Conservation (phyloP, 2,329 filamentous ascomycete genomes). For the Fusarium burgessii region DNA sequence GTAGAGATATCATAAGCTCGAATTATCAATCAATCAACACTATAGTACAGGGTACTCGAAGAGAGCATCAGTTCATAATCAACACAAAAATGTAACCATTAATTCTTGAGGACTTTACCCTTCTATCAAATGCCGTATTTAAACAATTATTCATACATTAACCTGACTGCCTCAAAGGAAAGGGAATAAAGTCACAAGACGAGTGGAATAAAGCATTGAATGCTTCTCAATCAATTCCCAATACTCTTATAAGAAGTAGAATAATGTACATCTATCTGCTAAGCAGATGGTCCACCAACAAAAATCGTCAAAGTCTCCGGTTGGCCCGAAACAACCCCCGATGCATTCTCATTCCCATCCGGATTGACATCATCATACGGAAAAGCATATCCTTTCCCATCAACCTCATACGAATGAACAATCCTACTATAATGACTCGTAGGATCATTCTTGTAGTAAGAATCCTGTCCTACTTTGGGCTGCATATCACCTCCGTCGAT, state of each 20-base stretch:
- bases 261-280: background rate
- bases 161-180: too few species aligned
- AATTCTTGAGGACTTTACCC: too few species aligned
- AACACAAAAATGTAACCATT: too few species aligned
- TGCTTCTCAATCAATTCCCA: accelerated
- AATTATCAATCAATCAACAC: too few species aligned
- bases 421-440: conserved; percentile 70
- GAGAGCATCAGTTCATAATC: too few species aligned
- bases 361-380: conserved; percentile 76
- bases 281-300: conserved; percentile 35
- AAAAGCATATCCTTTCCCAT: conserved; percentile 73
- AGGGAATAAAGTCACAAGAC: too few species aligned
- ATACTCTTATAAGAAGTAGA: conserved; percentile 9
- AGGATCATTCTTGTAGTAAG: conserved; percentile 60
- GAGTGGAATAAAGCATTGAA: too few species aligned
- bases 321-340: conserved; percentile 49
- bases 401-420: conserved; percentile 69
- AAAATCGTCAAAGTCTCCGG: conserved; percentile 48
- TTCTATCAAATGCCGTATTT: too few species aligned
- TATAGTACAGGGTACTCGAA: too few species aligned
- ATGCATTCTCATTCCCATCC: conserved; percentile 64
- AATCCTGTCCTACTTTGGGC: conserved; percentile 52
- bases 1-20: too few species aligned
- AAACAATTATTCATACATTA: too few species aligned
- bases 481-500: conserved; percentile 60